Base-by-base conservation (phyloP, 1,284 basidiomycete genomes). In the Peniophora sp. region DNA sequence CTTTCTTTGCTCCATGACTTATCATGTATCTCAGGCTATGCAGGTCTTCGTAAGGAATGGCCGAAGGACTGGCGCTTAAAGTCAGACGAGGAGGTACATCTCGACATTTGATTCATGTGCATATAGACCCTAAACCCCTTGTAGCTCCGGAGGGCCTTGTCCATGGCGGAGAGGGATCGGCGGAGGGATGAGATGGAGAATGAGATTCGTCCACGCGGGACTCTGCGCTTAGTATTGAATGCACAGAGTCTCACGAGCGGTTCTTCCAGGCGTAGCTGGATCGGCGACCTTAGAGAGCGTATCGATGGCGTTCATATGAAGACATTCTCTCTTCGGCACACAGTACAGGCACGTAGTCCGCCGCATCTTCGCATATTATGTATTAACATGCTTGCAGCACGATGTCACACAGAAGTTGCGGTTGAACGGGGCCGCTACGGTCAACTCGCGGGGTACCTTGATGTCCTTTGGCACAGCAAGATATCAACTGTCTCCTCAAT, bases 31-130 rank as follows among this genome's bases (percentile, higher is more conserved):
- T 48, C 56, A 81, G 80, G 80, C 17, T 65, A 78, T 55, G 71
- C 78, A 52, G 85, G 81, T n/a, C 49, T 56, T 34, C 50, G 44
- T 25, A 47, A 52, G 43, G 34, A 50, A 43, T 58, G 57, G 57
- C 49, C 56, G 14, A 45, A 46, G 34, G 56, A 58, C 6, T 48
- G 55, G 47, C 56, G 56, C 34, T 38, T 36, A 22, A 52, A 52
- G 35, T 24, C 56, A 10, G 45, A 16, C 16, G 47, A 53, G 54
- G 78, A 85, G 67, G 83, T 86, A 60, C 6, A 17, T 48, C 47
- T 23, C 36, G 17, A 38, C 24, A 23, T 46, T 11, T 24, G 25
- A 34, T 41, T 52, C 38, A 16, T 32, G 27, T 41, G n/a, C 16
- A 5, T 41, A 17, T 16, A n/a, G 38, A 41, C 8, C 39, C 51